These are phyloP conservation scores for Podaxis sp. DNA, from an alignment of 768 basidiomycete genomes.

Conservation along the genomic window DNA sequence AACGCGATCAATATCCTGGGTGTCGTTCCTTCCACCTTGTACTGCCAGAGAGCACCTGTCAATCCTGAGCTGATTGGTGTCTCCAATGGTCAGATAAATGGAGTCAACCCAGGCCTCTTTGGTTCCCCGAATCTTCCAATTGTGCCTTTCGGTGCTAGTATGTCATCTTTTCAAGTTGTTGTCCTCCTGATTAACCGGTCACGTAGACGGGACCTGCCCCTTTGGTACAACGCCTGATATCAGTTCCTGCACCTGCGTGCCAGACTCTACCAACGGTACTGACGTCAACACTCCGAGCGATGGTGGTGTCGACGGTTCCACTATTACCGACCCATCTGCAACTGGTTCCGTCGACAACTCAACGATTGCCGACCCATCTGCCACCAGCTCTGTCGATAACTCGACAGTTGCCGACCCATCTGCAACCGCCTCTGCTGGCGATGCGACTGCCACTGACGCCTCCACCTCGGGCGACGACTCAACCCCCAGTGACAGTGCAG, in stretches of 20 bases:
- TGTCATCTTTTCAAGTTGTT: constrained; percentile 16
- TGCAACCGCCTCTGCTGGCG: not conserved
- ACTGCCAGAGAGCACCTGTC: constrained; percentile 37
- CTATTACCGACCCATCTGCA: constrained; percentile 2
- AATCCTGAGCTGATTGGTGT: constrained; percentile 41
- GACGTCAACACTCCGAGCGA: constrained; percentile 10
- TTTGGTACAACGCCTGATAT: constrained; percentile 40
- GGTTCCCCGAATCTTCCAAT: constrained; percentile 38
- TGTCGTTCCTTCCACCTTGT: constrained; percentile 43
- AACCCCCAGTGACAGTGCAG: constrained; percentile 15
- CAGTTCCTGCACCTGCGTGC: constrained; percentile 36
- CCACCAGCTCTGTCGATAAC: constrained; percentile 13
- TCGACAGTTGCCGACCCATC: constrained; percentile 6
- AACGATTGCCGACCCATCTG: not conserved
- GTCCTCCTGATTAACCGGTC: not conserved
- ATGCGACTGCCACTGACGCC: constrained; percentile 12
- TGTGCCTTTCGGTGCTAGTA: constrained; percentile 44
- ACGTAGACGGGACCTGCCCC: constrained; percentile 43
- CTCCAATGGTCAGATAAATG: constrained; percentile 39
- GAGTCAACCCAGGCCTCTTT: constrained; percentile 41
- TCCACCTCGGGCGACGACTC: constrained; percentile 8
- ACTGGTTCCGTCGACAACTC: constrained; percentile 2
- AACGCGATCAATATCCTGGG: constrained; percentile 42
- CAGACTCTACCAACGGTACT: constrained; percentile 17
- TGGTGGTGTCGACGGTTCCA: constrained; percentile 3